Percentiles rank a stretch among this genome's conserved stretches.
Evolutionary conservation across 2,329 filamentous ascomycete species (phyloP).

Genomic region (Aspergillus sp.): DNA sequence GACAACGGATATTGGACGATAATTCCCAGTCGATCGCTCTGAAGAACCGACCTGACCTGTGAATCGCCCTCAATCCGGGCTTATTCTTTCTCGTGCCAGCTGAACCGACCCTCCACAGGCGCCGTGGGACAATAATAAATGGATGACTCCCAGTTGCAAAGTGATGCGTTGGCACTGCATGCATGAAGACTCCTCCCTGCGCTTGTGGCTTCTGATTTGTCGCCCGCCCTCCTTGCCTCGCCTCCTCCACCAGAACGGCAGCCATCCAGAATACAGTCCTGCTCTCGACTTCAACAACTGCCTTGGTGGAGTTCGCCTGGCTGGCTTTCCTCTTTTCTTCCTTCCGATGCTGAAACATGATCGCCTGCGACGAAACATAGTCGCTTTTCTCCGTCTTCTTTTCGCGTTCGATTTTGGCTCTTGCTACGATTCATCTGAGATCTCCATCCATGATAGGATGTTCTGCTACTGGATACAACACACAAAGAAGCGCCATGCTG

Average conservation of each 20-base stretch:
- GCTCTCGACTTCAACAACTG: not conserved
- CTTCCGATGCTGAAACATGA: conserved; percentile 11
- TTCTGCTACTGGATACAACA: not conserved
- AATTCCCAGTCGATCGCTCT: not conserved
- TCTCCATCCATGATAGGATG: not conserved
- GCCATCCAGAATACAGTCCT: not conserved
- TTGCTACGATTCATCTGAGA: not conserved
- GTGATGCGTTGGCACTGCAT: conserved; percentile 38
- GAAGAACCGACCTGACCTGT: not conserved
- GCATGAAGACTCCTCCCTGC: conserved; percentile 34
- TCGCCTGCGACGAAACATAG: conserved; percentile 5
- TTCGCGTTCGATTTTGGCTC: not conserved
- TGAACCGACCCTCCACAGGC: conserved; percentile 5
- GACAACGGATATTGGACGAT: not conserved
- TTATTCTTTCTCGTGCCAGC: not conserved
- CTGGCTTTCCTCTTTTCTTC: not conserved
- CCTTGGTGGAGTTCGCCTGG: not conserved
- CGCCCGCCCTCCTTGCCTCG: conserved; percentile 32
- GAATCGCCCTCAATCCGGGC: not conserved
- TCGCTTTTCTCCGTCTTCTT: not conserved
- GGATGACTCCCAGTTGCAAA: not conserved
- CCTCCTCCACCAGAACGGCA: conserved; percentile 19
- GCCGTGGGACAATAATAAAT: not conserved
- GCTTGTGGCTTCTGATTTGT: conserved; percentile 31
- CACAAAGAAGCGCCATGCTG: not conserved